Percentiles rank a stretch among this genome's conserved stretches.
Evolutionary conservation across 306 rosid species (phyloP).

Genomic region (Dalbergia oliveri): DNA sequence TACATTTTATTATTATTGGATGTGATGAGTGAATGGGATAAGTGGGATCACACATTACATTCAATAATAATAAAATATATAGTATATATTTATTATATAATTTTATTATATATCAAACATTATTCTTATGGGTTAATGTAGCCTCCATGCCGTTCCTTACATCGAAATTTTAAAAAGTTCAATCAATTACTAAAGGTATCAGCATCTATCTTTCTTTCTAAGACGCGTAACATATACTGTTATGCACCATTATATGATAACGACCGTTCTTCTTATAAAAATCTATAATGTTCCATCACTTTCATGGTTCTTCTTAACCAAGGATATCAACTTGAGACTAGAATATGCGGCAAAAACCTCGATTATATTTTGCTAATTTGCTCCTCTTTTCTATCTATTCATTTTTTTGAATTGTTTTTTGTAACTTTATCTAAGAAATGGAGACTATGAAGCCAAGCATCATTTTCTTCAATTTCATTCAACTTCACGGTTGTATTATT

Average conservation of each 20-base stretch:
- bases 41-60: no score
- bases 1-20: no score
- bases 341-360: slow-evolving; percentile 50
- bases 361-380: not conserved
- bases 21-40: no score
- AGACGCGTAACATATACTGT: slow-evolving; percentile 18
- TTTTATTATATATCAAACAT: no score
- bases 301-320: slow-evolving; percentile 14
- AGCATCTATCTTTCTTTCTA: slow-evolving; percentile 14
- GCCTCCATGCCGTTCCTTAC: not conserved
- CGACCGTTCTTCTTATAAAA: not conserved
- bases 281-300: slow-evolving; percentile 32
- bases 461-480: slow-evolving; percentile 30
- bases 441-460: not conserved
- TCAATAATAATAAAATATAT: no score
- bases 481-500: not conserved
- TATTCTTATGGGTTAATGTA: not conserved
- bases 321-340: slow-evolving; percentile 37
- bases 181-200: slow-evolving; percentile 23
- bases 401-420: no score
- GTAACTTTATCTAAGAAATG: not conserved
- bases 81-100: no score
- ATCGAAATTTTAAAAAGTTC: not conserved
- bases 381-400: not conserved
- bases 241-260: slow-evolving; percentile 2